Percentiles rank a stretch among this genome's conserved stretches.
Evolutionary conservation across 1,284 basidiomycete species (phyloP).

Genomic region (Mycena sp.): DNA sequence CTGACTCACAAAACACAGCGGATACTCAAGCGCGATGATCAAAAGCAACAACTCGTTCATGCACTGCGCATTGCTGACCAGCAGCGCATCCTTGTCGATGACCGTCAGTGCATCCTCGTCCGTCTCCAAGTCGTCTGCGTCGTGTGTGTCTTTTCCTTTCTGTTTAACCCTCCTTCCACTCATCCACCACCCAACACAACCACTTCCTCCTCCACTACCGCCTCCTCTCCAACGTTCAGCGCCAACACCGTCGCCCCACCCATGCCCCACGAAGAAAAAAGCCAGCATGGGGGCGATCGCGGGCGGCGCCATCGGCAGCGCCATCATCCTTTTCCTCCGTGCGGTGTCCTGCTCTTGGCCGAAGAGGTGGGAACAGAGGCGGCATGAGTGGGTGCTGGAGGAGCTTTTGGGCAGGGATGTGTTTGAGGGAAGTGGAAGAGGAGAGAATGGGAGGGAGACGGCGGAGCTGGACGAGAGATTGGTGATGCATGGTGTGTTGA

Average conservation of each 20-base stretch:
- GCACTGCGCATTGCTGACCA: too few species aligned
- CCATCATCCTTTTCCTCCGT: not conserved
- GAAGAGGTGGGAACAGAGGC: not conserved
- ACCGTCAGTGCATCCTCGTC: slow-evolving; percentile 27
- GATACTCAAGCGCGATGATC: slow-evolving; percentile 28
- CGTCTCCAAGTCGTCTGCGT: too few species aligned
- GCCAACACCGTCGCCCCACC: not conserved
- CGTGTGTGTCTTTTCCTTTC: too few species aligned
- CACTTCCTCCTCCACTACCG: slow-evolving; percentile 1
- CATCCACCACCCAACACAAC: too few species aligned
- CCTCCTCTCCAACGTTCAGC: not conserved
- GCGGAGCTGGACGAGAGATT: slow-evolving; percentile 5
- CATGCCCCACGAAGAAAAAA: not conserved
- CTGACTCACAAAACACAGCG: slow-evolving; percentile 36
- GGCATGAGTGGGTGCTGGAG: slow-evolving; percentile 15
- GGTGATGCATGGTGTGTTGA: slow-evolving; percentile 11
- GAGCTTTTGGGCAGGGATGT: slow-evolving; percentile 10
- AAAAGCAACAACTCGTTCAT: slow-evolving; percentile 40
- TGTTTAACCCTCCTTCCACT: too few species aligned
- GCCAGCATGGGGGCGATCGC: slow-evolving; percentile 29
- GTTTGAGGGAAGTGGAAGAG: too few species aligned
- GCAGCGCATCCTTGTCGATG: too few species aligned
- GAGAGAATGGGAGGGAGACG: not conserved
- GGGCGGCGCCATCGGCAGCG: slow-evolving; percentile 30
- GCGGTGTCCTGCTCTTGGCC: slow-evolving; percentile 19